Evolutionary conservation across 2,329 filamentous ascomycete species (phyloP), one percentile per base, ranked within the genome.

Genomic region (Rutstroemia sp.): DNA sequence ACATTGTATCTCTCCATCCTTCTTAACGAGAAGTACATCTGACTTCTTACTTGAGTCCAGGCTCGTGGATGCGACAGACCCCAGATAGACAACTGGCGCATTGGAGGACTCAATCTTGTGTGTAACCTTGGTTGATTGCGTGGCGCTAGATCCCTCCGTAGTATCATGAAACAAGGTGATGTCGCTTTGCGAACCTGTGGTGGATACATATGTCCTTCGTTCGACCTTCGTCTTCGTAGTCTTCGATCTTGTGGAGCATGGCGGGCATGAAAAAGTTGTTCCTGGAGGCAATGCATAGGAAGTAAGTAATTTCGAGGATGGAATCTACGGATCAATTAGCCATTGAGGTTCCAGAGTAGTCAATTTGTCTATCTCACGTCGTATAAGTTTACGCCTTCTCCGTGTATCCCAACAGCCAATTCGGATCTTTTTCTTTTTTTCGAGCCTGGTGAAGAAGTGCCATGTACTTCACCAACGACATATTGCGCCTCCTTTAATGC

Each of bases 271-370:
- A 67, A 87, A 84, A 51, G 75, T 76, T 53, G 83, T 79, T 68
- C 85, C 81, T 1, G 83, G 84, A 25, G 83, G 80, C 58, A 87
- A 78, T 21, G 83, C 82, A 67, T 86, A 86, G 2, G 83, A 86
- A 6, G 83, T 86, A 63, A 86, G 77, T 59, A 86, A 73, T 59
- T 79, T 76, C 5, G 82, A 80, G 3, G 81, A 78, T 3, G 82
- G 76, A 47, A 86, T 75, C 83, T 87, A 60, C 57, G 30, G 19
- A 27, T 5, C n/a, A 1, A 27, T 45, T 34, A 30, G 45, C 58
- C n/a, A 9, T 17, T 61, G 27, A 60, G 34, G 21, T 39, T 23
- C 17, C 21, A 3, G 46, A 55, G 14, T 17, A 17, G 1, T 42
- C 9, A 14, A 10, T 7, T 4, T 16, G n/a, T 46, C 53, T 36